Evolutionary conservation across 2,329 filamentous ascomycete species (phyloP), one percentile per base, ranked within the genome.

Genomic region (Drechslerella dactyloides): DNA sequence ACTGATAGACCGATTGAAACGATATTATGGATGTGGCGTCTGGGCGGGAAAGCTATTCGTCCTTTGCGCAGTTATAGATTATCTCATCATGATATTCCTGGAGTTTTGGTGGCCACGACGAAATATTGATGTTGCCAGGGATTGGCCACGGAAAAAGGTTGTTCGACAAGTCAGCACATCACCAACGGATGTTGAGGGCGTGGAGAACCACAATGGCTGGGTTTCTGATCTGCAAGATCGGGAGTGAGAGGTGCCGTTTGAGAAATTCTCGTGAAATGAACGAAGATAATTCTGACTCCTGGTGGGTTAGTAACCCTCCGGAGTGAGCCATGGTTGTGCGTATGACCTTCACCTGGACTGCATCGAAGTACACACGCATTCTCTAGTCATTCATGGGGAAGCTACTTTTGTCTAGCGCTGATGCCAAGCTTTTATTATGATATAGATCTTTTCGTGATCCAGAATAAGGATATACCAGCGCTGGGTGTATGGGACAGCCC

Each of bases 41-140:
- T 99, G 94, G 94, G 94, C 94, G 0, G 94, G 94, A 37, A 99
- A 99, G 81, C 83, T 99, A 7, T 99, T 99, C 78, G 97, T 94
- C 77, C 83, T 99, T 0, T 97, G 93, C 74, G 93, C 93, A 10
- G 87, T 97, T 65, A 89, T 99, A 57, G 94, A 99, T 80, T 99
- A 96, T 77, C 81, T 99, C 54, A 85, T 99, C 58, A 96, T 92
- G 76, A 83, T 97, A 53, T 86, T 96, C 54, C 83, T 97, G 59
- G 94, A 99, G 79, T 86, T 96, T 80, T 90, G 87, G 82, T 93
- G 90, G 73, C 94, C 94, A 0, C 84, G 93, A 66, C 88, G 90
- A 40, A 85, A 87, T 46, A 97, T 99, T 74, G 94, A 99, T 77
- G 87, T 94, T 69, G 93, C 91, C 53, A 88, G 89, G 53, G 90